Evolutionary conservation across 2,329 filamentous ascomycete genomes (phyloP).

Genomic region (Alternaria longipes): DNA sequence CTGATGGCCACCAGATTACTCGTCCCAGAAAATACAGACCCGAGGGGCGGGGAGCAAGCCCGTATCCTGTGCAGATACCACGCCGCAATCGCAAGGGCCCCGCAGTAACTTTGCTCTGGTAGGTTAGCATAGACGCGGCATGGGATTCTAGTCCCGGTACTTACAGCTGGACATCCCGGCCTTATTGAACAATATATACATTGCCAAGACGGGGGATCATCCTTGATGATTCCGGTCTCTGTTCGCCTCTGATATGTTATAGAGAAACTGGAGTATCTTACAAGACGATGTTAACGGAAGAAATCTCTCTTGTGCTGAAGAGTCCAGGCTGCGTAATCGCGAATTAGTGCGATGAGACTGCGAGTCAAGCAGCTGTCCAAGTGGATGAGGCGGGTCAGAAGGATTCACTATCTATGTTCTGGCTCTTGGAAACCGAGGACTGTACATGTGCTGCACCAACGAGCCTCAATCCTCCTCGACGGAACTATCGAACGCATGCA

Average conservation of each 20-base stretch:
- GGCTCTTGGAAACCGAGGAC: constrained; percentile 3
- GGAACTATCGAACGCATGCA: neutral
- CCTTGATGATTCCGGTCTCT: neutral
- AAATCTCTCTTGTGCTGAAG: neutral
- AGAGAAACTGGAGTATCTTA: neutral
- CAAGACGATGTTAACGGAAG: neutral
- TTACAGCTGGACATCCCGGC: constrained; percentile 12
- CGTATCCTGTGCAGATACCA: constrained; percentile 13
- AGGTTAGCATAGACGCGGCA: constrained; percentile 17
- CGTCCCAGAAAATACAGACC: neutral
- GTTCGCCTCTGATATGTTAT: neutral
- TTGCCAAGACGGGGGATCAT: constrained; percentile 9
- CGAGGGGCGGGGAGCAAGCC: constrained; percentile 13
- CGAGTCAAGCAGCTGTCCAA: constrained; percentile 10
- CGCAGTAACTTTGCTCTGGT: constrained; percentile 7
- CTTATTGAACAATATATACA: constrained; percentile 12
- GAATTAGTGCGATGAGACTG: neutral
- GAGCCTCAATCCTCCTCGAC: constrained; percentile 1
- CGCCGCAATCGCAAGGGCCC: constrained; percentile 12
- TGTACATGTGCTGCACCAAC: neutral
- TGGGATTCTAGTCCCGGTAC: constrained; percentile 18
- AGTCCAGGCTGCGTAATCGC: neutral
- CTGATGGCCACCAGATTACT: neutral
- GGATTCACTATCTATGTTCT: constrained; percentile 13
- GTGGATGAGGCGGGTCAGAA: constrained; percentile 7